Conservation (phyloP, 441 rosid species). For the Gossypium schwendimanii region DNA sequence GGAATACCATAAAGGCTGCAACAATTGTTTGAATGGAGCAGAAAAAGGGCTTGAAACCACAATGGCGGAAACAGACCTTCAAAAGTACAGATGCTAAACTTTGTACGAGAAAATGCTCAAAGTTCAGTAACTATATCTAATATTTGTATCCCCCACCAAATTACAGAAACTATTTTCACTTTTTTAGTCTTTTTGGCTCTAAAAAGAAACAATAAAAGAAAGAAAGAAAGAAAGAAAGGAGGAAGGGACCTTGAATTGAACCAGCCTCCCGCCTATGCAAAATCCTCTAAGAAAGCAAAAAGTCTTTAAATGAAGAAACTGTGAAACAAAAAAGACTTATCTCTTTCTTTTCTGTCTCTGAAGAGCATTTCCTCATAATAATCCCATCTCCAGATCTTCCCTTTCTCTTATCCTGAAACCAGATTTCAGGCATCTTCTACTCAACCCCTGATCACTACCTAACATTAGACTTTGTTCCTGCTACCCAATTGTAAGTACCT, state of each 20-base stretch:
- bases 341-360: conserved; percentile 16
- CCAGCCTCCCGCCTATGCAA: conserved; percentile 21
- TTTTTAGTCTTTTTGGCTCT: conserved; percentile 11
- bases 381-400: conserved; percentile 21
- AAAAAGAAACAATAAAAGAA: conserved; percentile 3
- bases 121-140: conserved; percentile 23
- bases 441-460: conserved; percentile 31
- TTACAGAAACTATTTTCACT: conserved; percentile 18
- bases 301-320: conserved; percentile 13
- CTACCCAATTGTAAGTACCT: conserved; percentile 21
- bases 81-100: conserved; percentile 34
- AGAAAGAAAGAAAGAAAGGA: conserved; percentile 14
- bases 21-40: background rate
- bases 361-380: conserved; percentile 21
- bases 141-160: conserved; percentile 30
- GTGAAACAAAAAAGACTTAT: background rate
- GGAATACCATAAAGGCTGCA: background rate
- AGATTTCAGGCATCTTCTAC: conserved; percentile 27
- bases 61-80: conserved; percentile 38
- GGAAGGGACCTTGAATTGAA: conserved; percentile 20
- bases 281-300: conserved; percentile 16
- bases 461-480: conserved; percentile 25
- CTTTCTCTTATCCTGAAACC: conserved; percentile 15
- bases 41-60: conserved; percentile 21
- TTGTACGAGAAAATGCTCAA: conserved; percentile 22